A percentile compares a stretch with the other conserved stretches of the same genome.
phyloP scores from a whole-genome alignment of 305 asterid species.

The Andrographis paniculata region DNA sequence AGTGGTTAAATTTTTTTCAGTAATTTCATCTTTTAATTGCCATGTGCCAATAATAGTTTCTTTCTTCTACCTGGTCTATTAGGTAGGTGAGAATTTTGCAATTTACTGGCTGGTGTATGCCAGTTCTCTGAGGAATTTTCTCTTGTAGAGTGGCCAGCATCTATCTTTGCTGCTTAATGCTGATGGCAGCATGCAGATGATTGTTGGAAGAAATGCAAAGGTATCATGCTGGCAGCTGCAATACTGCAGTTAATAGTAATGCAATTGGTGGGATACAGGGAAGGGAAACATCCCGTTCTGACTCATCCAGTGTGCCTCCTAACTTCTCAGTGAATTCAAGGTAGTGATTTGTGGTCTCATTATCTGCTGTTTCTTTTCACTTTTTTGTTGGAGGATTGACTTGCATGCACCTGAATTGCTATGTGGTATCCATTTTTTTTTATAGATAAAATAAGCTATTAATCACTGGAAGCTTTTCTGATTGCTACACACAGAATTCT shows the following conservation, averaged over 20 bases:
- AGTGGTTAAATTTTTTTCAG: not conserved
- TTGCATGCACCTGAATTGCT: slow-evolving; percentile 11
- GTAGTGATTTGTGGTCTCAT: slow-evolving; percentile 25
- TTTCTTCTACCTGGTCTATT: slow-evolving; percentile 6
- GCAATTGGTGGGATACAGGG: slow-evolving; percentile 59
- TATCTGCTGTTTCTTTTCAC: slow-evolving; percentile 7
- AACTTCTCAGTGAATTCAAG: slow-evolving; percentile 66
- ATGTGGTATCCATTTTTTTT: no score
- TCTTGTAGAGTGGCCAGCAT: slow-evolving; percentile 30
- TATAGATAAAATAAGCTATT: no score
- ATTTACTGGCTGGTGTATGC: not conserved
- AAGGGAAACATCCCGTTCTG: slow-evolving; percentile 75
- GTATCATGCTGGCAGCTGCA: slow-evolving; percentile 96
- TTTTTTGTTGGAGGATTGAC: slow-evolving; percentile 6
- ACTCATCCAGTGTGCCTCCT: slow-evolving; percentile 51
- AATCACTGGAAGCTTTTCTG: no score
- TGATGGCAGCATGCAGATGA: slow-evolving; percentile 96
- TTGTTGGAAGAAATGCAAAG: slow-evolving; percentile 94
- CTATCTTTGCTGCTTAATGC: slow-evolving; percentile 55
- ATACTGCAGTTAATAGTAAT: slow-evolving; percentile 89
- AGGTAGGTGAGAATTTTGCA: not conserved
- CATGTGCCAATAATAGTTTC: not conserved
- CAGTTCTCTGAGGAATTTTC: slow-evolving; percentile 14
- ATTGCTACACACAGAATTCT: no score
- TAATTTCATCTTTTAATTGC: not conserved